Evolutionary conservation across 305 asterid genomes (phyloP).

Genomic region (Rubia tinctorum): DNA sequence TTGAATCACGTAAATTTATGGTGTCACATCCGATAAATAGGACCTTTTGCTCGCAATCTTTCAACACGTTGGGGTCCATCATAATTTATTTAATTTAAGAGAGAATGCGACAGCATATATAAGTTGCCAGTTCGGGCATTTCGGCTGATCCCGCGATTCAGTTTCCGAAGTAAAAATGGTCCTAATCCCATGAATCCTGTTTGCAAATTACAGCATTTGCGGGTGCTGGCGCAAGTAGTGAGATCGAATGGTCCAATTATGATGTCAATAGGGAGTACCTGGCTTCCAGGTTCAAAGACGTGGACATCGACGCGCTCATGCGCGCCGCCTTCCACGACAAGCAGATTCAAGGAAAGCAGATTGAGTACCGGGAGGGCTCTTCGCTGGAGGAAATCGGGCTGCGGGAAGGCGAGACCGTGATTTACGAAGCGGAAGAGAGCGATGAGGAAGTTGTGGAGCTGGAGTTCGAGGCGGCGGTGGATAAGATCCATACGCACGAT

Average conservation of each 20-base stretch:
- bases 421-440: conserved; percentile 27
- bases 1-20: too few species aligned
- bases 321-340: conserved; percentile 16
- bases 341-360: background rate
- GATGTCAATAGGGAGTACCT: conserved; percentile 15
- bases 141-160: background rate
- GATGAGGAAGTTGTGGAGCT: conserved; percentile 59
- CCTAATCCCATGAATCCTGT: background rate
- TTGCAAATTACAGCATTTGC: background rate
- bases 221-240: background rate
- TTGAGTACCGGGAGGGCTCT: conserved; percentile 5
- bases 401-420: conserved; percentile 13
- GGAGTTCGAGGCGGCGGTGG: conserved; percentile 52
- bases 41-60: too few species aligned
- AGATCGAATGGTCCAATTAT: background rate
- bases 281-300: conserved; percentile 18
- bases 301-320: conserved; percentile 27
- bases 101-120: background rate
- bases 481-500: conserved; percentile 44
- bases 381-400: background rate
- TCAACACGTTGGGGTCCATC: too few species aligned
- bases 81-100: background rate
- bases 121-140: background rate
- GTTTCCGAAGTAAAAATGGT: background rate
- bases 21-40: too few species aligned